Evolutionary conservation across 352 stramenopile species (phyloP).

Genomic region (Phytophthora pinifolia): DNA sequence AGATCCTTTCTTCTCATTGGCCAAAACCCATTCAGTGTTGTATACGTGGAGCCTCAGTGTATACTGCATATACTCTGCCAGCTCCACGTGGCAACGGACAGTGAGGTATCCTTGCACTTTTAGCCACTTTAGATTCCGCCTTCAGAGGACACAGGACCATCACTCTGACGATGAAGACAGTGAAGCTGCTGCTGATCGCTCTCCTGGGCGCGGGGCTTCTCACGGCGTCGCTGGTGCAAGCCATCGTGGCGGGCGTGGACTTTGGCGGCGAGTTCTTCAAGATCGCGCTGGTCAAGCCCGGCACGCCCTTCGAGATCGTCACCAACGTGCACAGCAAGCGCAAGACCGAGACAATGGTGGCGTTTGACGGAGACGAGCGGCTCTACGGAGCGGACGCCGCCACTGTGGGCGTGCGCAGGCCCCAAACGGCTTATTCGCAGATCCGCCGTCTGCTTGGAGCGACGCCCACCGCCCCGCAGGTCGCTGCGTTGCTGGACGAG

Average conservation of each 20-base stretch:
- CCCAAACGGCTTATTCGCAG: constrained; percentile 88
- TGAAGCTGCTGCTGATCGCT: constrained; percentile 30
- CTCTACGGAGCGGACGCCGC: constrained; percentile 96
- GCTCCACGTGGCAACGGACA: constrained; percentile 22
- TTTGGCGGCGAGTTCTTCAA: constrained; percentile 94
- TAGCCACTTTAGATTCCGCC: constrained; percentile 30
- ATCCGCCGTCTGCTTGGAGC: constrained; percentile 92
- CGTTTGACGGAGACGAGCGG: constrained; percentile 91
- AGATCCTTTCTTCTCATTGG: constrained; percentile 16
- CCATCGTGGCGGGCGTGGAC: constrained; percentile 91
- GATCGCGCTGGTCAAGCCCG: constrained; percentile 88
- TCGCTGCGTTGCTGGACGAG: constrained; percentile 54
- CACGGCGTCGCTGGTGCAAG: constrained; percentile 32
- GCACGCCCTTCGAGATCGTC: constrained; percentile 96
- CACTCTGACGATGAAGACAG: constrained; percentile 34
- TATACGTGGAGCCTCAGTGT: too few species aligned
- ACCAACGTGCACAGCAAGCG: constrained; percentile 98
- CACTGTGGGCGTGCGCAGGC: constrained; percentile 90
- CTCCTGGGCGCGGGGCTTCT: constrained; percentile 39
- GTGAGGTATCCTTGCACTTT: constrained; percentile 8
- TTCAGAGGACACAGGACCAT: constrained; percentile 20
- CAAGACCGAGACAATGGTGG: constrained; percentile 95
- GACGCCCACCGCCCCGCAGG: constrained; percentile 72
- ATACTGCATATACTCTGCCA: too few species aligned
- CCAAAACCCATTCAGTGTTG: constrained; percentile 3